phyloP scores from a whole-genome alignment of 768 basidiomycete genomes.

The Boletus rex-veris region DNA sequence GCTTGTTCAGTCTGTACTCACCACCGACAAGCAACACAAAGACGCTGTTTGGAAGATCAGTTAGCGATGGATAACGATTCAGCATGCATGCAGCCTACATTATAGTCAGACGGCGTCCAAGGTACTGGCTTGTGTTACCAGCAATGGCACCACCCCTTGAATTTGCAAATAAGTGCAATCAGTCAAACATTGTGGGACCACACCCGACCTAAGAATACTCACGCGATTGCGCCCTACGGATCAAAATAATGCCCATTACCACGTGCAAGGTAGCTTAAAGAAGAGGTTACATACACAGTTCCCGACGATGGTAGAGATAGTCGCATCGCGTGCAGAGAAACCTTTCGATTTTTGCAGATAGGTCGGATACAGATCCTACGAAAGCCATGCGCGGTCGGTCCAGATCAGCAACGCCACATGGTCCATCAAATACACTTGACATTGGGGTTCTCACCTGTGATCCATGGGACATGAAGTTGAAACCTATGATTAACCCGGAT shows the following conservation, averaged over 20 bases:
- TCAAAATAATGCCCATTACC: not conserved
- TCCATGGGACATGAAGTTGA: slow-evolving; percentile 78
- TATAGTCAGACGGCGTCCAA: slow-evolving; percentile 83
- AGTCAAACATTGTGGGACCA: slow-evolving; percentile 1
- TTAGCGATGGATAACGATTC: not conserved
- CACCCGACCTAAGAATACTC: slow-evolving; percentile 17
- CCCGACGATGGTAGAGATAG: slow-evolving; percentile 79
- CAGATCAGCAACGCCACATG: not conserved
- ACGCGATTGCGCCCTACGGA: slow-evolving; percentile 43
- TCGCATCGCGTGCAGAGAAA: slow-evolving; percentile 54
- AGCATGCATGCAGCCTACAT: slow-evolving; percentile 29
- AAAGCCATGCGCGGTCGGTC: not conserved
- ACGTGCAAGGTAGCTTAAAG: not conserved
- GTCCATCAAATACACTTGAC: not conserved
- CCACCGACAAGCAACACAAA: slow-evolving; percentile 28
- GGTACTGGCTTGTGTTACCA: slow-evolving; percentile 67
- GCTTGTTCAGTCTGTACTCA: slow-evolving; percentile 1
- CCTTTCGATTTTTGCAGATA: slow-evolving; percentile 64
- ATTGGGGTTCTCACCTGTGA: slow-evolving; percentile 44
- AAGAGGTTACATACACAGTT: slow-evolving; percentile 47
- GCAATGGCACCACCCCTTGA: slow-evolving; percentile 65
- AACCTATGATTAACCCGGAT: slow-evolving; percentile 37
- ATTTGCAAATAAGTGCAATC: not conserved
- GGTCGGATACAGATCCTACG: slow-evolving; percentile 74
- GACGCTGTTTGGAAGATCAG: slow-evolving; percentile 9